These are phyloP conservation scores for Candida wancherniae DNA, from an alignment of 805 yeast genomes.

Conservation along the genomic window DNA sequence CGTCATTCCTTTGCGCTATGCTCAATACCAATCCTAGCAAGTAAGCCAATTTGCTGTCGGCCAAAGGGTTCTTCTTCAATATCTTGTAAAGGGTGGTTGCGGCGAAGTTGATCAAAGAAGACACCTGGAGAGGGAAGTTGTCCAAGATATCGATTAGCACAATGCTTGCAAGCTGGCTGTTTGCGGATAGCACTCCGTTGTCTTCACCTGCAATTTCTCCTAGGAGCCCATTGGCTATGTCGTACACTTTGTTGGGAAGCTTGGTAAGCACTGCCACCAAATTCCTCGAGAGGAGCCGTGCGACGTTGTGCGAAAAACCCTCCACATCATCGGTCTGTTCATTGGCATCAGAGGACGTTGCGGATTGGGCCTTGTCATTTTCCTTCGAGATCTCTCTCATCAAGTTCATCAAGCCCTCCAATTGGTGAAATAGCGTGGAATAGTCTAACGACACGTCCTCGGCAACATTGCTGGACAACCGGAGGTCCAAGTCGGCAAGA, in stretches of 20 bases:
- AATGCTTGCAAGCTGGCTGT: slow-evolving; percentile 23
- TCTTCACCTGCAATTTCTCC: slow-evolving; percentile 21
- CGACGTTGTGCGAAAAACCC: slow-evolving; percentile 16
- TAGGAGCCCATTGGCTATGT: slow-evolving; percentile 32
- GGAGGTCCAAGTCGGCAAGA: slow-evolving; percentile 19
- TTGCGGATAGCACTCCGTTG: slow-evolving; percentile 13
- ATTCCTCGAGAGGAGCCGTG: slow-evolving; percentile 27
- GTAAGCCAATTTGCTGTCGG: slow-evolving; percentile 25
- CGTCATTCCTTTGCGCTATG: slow-evolving; percentile 32
- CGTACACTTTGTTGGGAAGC: slow-evolving; percentile 33
- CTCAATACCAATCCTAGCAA: slow-evolving; percentile 29
- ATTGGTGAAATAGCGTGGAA: slow-evolving; percentile 17
- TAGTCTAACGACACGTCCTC: slow-evolving; percentile 13
- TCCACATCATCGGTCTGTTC: not conserved
- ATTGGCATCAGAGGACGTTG: not conserved
- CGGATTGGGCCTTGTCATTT: slow-evolving; percentile 1
- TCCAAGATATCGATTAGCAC: slow-evolving; percentile 37
- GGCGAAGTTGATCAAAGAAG: slow-evolving; percentile 32
- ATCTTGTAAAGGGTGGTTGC: slow-evolving; percentile 35
- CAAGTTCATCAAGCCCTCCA: slow-evolving; percentile 22
- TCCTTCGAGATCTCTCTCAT: slow-evolving; percentile 3
- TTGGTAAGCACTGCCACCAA: slow-evolving; percentile 24
- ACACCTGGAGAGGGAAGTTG: slow-evolving; percentile 30
- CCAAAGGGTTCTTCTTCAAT: slow-evolving; percentile 29
- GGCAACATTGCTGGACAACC: slow-evolving; percentile 8